Evolutionary conservation across 1,139 yeast genomes (phyloP).

Genomic region (Kurtzmaniella quercitrusa): DNA sequence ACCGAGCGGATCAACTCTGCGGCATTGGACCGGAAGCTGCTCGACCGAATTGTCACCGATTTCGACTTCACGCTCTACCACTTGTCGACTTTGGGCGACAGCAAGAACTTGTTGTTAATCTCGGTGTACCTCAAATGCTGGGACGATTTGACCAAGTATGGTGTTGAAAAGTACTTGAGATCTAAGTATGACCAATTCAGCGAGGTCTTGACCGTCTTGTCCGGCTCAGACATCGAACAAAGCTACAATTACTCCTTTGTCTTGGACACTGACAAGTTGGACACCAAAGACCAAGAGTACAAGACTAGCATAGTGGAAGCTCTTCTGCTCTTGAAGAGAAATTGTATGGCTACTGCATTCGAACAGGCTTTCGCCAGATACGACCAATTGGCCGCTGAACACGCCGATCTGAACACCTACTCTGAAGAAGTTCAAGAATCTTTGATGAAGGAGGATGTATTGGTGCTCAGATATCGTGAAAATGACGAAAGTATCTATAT

Average conservation of each 20-base stretch:
- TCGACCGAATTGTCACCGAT: slow-evolving; percentile 89
- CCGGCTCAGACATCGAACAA: slow-evolving; percentile 46
- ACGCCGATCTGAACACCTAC: slow-evolving; percentile 45
- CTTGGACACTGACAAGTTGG: slow-evolving; percentile 52
- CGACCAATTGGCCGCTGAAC: slow-evolving; percentile 58
- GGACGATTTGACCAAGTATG: slow-evolving; percentile 66
- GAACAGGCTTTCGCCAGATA: slow-evolving; percentile 79
- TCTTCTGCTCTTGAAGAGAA: slow-evolving; percentile 74
- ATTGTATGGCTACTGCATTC: slow-evolving; percentile 90
- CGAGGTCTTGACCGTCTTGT: slow-evolving; percentile 24
- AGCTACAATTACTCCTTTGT: slow-evolving; percentile 81
- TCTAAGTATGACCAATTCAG: slow-evolving; percentile 33
- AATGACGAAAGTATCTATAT: slow-evolving; percentile 81
- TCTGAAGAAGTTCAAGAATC: slow-evolving; percentile 49
- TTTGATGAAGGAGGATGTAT: slow-evolving; percentile 52
- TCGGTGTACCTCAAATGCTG: slow-evolving; percentile 76
- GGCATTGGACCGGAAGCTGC: slow-evolving; percentile 44
- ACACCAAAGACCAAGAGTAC: slow-evolving; percentile 39
- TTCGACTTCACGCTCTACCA: slow-evolving; percentile 95
- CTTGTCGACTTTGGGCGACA: slow-evolving; percentile 71
- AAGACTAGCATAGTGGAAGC: slow-evolving; percentile 52
- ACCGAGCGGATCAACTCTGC: slow-evolving; percentile 35
- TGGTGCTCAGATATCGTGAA: slow-evolving; percentile 83
- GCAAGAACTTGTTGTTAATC: slow-evolving; percentile 58
- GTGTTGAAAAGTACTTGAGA: slow-evolving; percentile 46